Base-by-base conservation (phyloP, 352 stramenopile species). In the Peronospora destructor region DNA sequence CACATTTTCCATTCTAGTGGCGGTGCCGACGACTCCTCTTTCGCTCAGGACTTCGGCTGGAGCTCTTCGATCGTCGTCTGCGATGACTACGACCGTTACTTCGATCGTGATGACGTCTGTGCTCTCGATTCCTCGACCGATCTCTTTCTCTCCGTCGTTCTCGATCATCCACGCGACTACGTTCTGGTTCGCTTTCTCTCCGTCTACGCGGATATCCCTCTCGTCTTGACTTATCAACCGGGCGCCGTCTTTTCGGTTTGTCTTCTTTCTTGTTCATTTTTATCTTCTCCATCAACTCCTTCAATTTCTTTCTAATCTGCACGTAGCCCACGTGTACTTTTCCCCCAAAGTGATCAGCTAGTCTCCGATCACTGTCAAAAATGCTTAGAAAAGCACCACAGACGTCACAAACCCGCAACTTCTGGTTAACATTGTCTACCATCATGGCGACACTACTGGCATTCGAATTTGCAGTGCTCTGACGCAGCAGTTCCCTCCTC, bases 341-440 rank as follows among this genome's bases (percentile, higher is more conserved):
- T 16, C 87, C 87, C 14, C 81, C 83, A 74, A 91, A 96, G 47
- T 96, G 87, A 38, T 96, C 87, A 1, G 84, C 82, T 9, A 96
- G 64, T 12, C 87, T 78, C 2, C 76, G 76, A 45, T 96, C 87
- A 39, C 82, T 95, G 68, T 96, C 87, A 44, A 91, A 96, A 50
- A 96, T 96, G 50, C 84, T 95, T 19, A 96, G 61, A 56, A 95
- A 94, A 3, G 87, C 85, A 5, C 87, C 87, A 50, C 87, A 96
- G 28, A 96, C 82, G 61, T 96, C 85, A 47, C 87, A 96, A 41
- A 96, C 85, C 14, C 84, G 82, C 9, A 95, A 58, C 53, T 91
- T 92, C 42, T 92, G 76, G 55, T 88, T 86, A 25, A 84, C 77
- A 19, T 76, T 51, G 29, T 52, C 46, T 28, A 56, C 36, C 28